Base-by-base conservation (phyloP, 768 basidiomycete species). In the Flagelloscypha sp. region DNA sequence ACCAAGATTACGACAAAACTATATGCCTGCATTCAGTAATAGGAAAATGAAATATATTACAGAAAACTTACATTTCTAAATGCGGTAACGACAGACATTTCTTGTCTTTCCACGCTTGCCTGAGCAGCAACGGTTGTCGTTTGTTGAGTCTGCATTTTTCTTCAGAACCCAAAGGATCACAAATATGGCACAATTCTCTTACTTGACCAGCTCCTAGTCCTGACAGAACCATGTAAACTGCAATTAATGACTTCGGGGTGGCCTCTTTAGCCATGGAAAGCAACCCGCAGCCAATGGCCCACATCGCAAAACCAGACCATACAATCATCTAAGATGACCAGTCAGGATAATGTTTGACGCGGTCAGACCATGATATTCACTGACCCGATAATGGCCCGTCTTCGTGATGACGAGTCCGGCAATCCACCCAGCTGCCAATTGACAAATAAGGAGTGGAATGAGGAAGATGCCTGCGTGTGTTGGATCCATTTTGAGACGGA, bases 1-100 rank as follows among this genome's bases (percentile, higher is more conserved):
- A 13, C 84, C 84, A 3, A 86, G 59, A 36, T 76, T 58, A 11
- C 83, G 69, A 32, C 83, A 62, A 44, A 85, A 83, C 77, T 79
- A 34, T 2, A 25, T 35, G 39, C 35, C 38, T 33, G 22, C 17
- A 38, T 17, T 33, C 23, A 33, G 6, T 31, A 24, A 8, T 9
- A 8, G 8, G 8, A 27, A 37, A 9, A 45, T 12, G 35, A 16
- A 12, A 13, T 37, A 7, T 18, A 18, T 1, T 17, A 27, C 3
- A 20, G 6, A 13, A 8, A 9, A 43, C 66, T 23, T 36, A 75
- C 76, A 49, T 79, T 80, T 32, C 78, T 65, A 37, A 76, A 68
- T 0, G 74, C 76, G 0, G 83, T 85, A 0, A 84, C 81, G 7
- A 82, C 78, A 1, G 79, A 78, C 81, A 86, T 84, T 41, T 87